phyloP scores from a whole-genome alignment of 441 rosid genomes.

The Adansonia gregorii region DNA sequence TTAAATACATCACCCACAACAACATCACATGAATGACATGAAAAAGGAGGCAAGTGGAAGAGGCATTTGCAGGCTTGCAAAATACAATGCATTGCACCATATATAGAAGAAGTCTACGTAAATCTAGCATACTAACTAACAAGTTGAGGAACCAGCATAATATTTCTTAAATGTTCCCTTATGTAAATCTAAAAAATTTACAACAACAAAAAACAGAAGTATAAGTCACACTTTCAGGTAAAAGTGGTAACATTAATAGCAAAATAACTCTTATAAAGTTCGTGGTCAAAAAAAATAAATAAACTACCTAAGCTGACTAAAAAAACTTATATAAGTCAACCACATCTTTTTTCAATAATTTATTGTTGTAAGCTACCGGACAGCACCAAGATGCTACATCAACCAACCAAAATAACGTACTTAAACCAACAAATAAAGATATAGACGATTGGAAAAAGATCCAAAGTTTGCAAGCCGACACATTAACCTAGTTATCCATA shows the following conservation, averaged over 20 bases:
- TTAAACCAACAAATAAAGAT: slow-evolving; percentile 20
- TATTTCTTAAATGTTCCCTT: slow-evolving; percentile 13
- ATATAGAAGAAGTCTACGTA: neutral
- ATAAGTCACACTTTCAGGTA: slow-evolving; percentile 10
- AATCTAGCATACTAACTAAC: neutral
- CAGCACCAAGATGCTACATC: slow-evolving; percentile 20
- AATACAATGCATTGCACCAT: neutral
- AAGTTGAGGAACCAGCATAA: neutral
- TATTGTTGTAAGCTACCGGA: neutral
- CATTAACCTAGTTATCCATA: neutral
- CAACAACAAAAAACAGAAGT: neutral
- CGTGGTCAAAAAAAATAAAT: too few species aligned
- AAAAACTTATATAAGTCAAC: neutral
- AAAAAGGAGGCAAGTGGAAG: neutral
- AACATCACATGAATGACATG: slow-evolving; percentile 7
- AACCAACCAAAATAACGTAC: neutral
- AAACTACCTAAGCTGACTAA: neutral
- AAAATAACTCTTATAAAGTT: neutral
- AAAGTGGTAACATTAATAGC: neutral
- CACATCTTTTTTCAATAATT: neutral
- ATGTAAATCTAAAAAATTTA: neutral
- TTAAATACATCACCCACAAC: neutral
- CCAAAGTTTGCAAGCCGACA: neutral
- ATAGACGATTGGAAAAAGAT: neutral
- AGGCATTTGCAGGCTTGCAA: slow-evolving; percentile 1